Evolutionary conservation across 768 basidiomycete species (phyloP).

Genomic region (Phaeotremella fagi): DNA sequence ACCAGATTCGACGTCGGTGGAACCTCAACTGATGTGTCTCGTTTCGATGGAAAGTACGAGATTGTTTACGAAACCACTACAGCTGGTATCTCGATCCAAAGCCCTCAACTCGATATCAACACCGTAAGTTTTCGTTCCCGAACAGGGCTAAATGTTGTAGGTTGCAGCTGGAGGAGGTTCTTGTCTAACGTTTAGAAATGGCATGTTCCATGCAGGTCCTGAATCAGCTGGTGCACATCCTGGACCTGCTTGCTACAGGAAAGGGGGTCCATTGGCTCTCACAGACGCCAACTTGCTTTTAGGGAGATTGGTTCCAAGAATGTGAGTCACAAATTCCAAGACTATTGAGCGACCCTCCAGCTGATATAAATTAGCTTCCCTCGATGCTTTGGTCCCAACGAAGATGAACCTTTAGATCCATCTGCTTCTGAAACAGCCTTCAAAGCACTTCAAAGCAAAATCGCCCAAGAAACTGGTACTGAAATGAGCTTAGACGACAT

Average conservation of each 20-base stretch:
- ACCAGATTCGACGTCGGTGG: slow-evolving; percentile 83
- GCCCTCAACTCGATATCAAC: slow-evolving; percentile 90
- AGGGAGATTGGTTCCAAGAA: slow-evolving; percentile 78
- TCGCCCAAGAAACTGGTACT: slow-evolving; percentile 59
- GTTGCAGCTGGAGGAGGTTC: slow-evolving; percentile 91
- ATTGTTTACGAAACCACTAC: slow-evolving; percentile 93
- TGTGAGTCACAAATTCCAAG: slow-evolving; percentile 42
- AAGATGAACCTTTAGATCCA: slow-evolving; percentile 74
- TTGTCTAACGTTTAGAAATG: slow-evolving; percentile 79
- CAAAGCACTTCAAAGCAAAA: slow-evolving; percentile 61
- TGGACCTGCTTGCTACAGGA: slow-evolving; percentile 79
- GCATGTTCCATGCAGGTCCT: slow-evolving; percentile 82
- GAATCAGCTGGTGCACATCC: slow-evolving; percentile 90
- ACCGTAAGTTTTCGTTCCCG: slow-evolving; percentile 10
- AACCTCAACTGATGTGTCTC: slow-evolving; percentile 89
- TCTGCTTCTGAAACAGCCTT: slow-evolving; percentile 67
- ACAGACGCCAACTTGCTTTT: slow-evolving; percentile 90
- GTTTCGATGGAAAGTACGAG: slow-evolving; percentile 84
- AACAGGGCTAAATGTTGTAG: slow-evolving; percentile 1
- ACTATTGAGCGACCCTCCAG: neutral
- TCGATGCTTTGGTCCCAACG: slow-evolving; percentile 84
- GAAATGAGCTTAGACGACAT: slow-evolving; percentile 72
- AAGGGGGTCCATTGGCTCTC: slow-evolving; percentile 82
- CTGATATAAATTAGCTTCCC: slow-evolving; percentile 57
- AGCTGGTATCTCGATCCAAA: slow-evolving; percentile 86